Conservation (phyloP, 495 filamentous ascomycete species). For the Choiromyces venosus region DNA sequence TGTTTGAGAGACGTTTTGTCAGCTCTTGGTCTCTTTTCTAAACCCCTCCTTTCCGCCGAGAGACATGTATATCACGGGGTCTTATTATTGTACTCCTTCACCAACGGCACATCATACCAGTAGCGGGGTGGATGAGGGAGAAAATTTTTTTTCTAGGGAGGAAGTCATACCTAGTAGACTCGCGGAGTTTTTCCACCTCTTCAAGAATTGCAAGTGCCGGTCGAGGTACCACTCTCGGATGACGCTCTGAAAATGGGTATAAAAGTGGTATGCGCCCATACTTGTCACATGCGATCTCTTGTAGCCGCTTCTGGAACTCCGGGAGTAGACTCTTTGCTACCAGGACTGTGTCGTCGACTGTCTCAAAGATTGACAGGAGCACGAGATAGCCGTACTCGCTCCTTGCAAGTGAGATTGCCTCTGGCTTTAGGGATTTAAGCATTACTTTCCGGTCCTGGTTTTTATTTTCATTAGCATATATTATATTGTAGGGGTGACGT, state of each 20-base stretch:
- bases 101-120: not conserved
- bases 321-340: slow-evolving; percentile 77
- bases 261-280: slow-evolving; percentile 67
- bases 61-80: not conserved
- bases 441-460: slow-evolving; percentile 73
- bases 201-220: slow-evolving; percentile 60
- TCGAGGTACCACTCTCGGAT: slow-evolving; percentile 64
- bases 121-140: not conserved
- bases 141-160: not conserved
- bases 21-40: not conserved
- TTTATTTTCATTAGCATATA: slow-evolving; percentile 12
- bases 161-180: slow-evolving; percentile 50
- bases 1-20: not conserved
- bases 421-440: slow-evolving; percentile 70
- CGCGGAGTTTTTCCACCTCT: slow-evolving; percentile 69
- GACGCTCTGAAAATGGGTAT: slow-evolving; percentile 72
- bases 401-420: slow-evolving; percentile 73
- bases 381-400: slow-evolving; percentile 74
- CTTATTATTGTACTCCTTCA: not conserved
- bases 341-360: slow-evolving; percentile 87
- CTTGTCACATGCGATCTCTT: slow-evolving; percentile 33
- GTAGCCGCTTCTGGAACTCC: slow-evolving; percentile 57
- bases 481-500: not conserved
- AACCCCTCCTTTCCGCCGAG: not conserved
- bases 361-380: slow-evolving; percentile 76